A percentile compares a stretch with the other conserved stretches of the same genome.
Conservation (phyloP, 2,329 filamentous ascomycete species). For the Colletotrichum sp. region DNA sequence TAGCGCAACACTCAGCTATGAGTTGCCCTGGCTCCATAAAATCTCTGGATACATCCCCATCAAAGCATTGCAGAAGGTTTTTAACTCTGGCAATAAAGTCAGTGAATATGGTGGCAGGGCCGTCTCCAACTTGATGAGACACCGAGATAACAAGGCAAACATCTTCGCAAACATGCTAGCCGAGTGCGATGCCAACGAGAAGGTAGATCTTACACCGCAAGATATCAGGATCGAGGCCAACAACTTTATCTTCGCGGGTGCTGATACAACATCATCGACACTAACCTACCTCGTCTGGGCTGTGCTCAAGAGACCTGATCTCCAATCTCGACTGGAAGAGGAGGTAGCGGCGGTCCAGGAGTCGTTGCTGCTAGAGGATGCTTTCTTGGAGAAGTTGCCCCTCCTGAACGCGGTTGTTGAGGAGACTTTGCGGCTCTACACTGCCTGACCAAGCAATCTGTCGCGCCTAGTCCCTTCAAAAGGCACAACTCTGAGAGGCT, state of each 20-base stretch:
- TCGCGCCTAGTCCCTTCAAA: conserved; percentile 43
- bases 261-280: conserved; percentile 54
- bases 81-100: not conserved
- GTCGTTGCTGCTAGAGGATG: conserved; percentile 26
- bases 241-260: conserved; percentile 53
- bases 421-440: conserved; percentile 49
- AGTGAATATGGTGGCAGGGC: not conserved
- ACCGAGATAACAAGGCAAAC: not conserved
- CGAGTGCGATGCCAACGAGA: not conserved
- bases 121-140: not conserved
- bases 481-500: conserved; percentile 41
- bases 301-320: conserved; percentile 31
- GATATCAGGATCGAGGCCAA: conserved; percentile 46
- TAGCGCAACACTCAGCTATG: not conserved
- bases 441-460: conserved; percentile 40
- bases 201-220: not conserved
- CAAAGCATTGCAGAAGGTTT: not conserved
- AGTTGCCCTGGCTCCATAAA: not conserved
- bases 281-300: conserved; percentile 53
- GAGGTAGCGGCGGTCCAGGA: conserved; percentile 30
- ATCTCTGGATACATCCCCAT: not conserved
- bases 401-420: conserved; percentile 47
- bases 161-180: not conserved
- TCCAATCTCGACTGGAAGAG: conserved; percentile 34
- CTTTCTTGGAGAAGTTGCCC: conserved; percentile 37